Evolutionary conservation across 148 eudicot genomes (phyloP).

Genomic region (Fagopyrum esculentum): DNA sequence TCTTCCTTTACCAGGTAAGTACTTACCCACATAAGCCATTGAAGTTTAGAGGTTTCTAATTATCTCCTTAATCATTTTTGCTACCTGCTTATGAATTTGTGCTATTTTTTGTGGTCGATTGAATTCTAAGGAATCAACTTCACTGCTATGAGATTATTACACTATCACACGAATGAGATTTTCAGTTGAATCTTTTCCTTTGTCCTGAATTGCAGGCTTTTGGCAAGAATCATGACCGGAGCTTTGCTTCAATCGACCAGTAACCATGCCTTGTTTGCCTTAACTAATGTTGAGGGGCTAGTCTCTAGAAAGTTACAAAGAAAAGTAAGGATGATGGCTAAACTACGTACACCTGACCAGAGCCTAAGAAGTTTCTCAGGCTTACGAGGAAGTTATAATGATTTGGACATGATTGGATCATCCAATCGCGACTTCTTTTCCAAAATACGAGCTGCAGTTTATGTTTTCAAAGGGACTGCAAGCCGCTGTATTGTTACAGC

Average conservation of each 20-base stretch:
- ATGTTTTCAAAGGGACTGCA: constrained; percentile 39
- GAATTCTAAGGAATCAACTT: too few species aligned
- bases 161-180: too few species aligned
- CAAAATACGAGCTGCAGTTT: constrained; percentile 21
- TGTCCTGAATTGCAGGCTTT: neutral
- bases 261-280: constrained; percentile 37
- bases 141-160: too few species aligned
- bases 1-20: neutral
- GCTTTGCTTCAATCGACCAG: constrained; percentile 66
- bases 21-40: neutral
- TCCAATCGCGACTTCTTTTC: constrained; percentile 1
- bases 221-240: constrained; percentile 46
- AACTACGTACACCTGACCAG: constrained; percentile 26
- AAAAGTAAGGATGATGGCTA: constrained; percentile 37
- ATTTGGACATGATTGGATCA: constrained; percentile 36
- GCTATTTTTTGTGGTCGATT: neutral
- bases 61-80: neutral
- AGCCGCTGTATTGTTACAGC: constrained; percentile 50
- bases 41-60: neutral
- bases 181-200: too few species aligned
- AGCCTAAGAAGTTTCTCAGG: constrained; percentile 58
- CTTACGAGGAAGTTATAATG: constrained; percentile 46
- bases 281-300: constrained; percentile 36
- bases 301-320: constrained; percentile 39
- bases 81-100: neutral